Percentiles rank a stretch among this genome's conserved stretches.
Conservation (phyloP, 345 rosid genomes). For the Balakata baccata region DNA sequence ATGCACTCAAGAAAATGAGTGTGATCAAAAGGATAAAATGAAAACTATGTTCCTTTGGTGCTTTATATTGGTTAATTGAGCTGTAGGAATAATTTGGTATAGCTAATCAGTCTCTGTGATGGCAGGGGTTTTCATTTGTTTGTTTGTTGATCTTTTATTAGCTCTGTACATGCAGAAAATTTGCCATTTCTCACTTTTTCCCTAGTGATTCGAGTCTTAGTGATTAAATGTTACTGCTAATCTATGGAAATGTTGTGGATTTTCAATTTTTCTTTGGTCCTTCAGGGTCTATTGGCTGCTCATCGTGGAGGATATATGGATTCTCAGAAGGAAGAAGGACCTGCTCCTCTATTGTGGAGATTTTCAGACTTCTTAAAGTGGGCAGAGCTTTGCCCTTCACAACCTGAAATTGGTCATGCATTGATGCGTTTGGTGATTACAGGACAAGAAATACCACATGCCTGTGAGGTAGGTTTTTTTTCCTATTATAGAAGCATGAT, state of each 20-base stretch:
- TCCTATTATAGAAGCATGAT: neutral
- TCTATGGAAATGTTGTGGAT: neutral
- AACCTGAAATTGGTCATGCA: constrained; percentile 96
- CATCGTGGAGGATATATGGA: constrained; percentile 99
- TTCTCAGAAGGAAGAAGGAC: constrained; percentile 95
- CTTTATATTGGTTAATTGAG: neutral
- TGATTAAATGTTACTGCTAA: neutral
- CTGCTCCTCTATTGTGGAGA: constrained; percentile 96
- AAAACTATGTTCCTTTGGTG: neutral
- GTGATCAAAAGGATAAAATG: neutral
- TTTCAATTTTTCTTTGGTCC: constrained; percentile 20
- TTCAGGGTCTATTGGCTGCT: constrained; percentile 90
- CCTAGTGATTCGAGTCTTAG: neutral
- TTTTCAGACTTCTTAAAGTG: constrained; percentile 92
- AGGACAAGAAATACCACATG: constrained; percentile 95
- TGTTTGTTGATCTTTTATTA: neutral
- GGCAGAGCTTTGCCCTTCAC: constrained; percentile 98
- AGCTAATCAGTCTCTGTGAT: neutral
- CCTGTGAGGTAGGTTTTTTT: constrained; percentile 71
- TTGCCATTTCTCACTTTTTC: neutral
- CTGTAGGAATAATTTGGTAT: neutral
- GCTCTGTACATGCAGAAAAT: neutral
- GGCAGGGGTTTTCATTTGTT: neutral
- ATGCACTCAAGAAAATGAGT: neutral
- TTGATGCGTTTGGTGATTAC: constrained; percentile 98